Evolutionary conservation across 306 rosid genomes (phyloP).

Genomic region (Astragalus glycyphyllos): DNA sequence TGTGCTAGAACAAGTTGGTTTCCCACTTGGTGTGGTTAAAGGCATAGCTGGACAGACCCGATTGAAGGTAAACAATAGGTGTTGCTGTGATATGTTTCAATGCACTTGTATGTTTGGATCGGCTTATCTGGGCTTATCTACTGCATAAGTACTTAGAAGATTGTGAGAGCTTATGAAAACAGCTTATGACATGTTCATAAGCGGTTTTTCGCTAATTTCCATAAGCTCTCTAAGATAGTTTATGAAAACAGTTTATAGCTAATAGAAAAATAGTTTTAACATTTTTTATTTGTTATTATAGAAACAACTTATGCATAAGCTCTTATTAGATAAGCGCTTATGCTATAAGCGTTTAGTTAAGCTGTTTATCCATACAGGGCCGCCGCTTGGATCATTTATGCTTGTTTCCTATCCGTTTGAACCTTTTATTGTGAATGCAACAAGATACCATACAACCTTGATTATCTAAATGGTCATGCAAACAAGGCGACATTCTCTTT

Average conservation of each 20-base stretch:
- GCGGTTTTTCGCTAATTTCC: too few species aligned
- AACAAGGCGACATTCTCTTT: not conserved
- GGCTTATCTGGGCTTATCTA: too few species aligned
- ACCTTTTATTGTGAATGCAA: constrained; percentile 25
- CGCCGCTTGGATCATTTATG: constrained; percentile 20
- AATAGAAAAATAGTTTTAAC: too few species aligned
- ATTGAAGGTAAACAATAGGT: constrained; percentile 58
- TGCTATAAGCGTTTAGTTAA: too few species aligned
- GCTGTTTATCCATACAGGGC: not conserved
- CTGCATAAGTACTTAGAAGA: too few species aligned
- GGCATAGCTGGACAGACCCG: constrained; percentile 99
- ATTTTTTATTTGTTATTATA: too few species aligned
- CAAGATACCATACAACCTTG: constrained; percentile 12
- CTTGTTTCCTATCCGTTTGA: constrained; percentile 13
- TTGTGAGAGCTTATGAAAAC: too few species aligned
- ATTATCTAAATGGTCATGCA: constrained; percentile 27
- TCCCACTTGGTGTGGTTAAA: constrained; percentile 87
- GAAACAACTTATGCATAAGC: too few species aligned
- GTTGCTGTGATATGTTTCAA: constrained; percentile 4
- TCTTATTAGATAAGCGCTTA: too few species aligned
- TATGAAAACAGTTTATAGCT: too few species aligned
- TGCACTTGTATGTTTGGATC: not conserved
- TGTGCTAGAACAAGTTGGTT: constrained; percentile 80
- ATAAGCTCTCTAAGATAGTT: too few species aligned
- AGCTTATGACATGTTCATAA: too few species aligned